phyloP scores from a whole-genome alignment of 768 basidiomycete genomes.

The Panellus pusillus region DNA sequence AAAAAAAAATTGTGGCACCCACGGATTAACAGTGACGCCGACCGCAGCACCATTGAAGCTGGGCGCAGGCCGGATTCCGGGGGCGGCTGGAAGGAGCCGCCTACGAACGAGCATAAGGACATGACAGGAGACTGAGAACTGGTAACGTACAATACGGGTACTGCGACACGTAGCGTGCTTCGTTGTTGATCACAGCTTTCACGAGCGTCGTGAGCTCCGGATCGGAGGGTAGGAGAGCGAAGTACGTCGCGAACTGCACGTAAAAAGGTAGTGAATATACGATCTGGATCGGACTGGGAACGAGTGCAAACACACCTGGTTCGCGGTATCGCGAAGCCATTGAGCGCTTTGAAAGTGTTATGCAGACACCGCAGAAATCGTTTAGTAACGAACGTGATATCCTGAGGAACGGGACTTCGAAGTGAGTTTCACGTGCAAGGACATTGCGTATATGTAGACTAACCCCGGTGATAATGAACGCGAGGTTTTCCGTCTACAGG shows the following conservation, averaged over 20 bases:
- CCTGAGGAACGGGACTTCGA: constrained; percentile 42
- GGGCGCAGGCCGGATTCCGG: constrained; percentile 68
- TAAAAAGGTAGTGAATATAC: too few species aligned
- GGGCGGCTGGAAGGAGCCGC: constrained; percentile 79
- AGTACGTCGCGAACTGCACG: constrained; percentile 81
- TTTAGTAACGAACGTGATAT: constrained; percentile 74
- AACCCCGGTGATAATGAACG: constrained; percentile 81
- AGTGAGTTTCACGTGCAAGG: neutral
- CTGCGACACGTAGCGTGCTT: constrained; percentile 69
- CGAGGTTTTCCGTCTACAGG: constrained; percentile 68
- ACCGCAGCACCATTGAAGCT: constrained; percentile 70
- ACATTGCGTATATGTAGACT: constrained; percentile 24
- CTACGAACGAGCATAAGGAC: too few species aligned
- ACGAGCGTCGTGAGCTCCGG: constrained; percentile 62
- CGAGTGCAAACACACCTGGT: constrained; percentile 48
- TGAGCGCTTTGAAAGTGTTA: constrained; percentile 54
- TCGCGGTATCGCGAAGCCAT: constrained; percentile 82
- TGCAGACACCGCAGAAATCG: neutral
- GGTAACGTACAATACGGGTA: constrained; percentile 76
- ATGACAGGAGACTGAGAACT: too few species aligned
- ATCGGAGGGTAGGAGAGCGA: constrained; percentile 56
- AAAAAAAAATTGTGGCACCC: constrained; percentile 25
- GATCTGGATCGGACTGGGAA: constrained; percentile 3
- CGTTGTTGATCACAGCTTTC: too few species aligned
- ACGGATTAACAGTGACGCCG: constrained; percentile 75